Percentiles rank a stretch among this genome's conserved stretches.
Evolutionary conservation across 106 monocot genomes (phyloP).

Genomic region (Allium sativum): DNA sequence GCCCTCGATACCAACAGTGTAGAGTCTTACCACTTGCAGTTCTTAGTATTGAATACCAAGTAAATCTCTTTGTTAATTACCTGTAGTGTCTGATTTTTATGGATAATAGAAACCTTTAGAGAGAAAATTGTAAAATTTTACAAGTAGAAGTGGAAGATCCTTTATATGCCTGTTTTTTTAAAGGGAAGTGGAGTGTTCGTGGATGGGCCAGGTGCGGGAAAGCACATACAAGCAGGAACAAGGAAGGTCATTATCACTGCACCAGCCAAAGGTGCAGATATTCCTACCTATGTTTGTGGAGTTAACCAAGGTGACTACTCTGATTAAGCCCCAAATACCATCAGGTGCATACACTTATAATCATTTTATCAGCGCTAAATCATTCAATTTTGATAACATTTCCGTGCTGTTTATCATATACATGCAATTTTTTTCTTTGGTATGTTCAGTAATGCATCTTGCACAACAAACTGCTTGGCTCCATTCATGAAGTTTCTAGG

Average conservation of each 20-base stretch:
- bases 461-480: slow-evolving; percentile 97
- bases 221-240: slow-evolving; percentile 96
- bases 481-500: slow-evolving; percentile 94
- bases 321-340: slow-evolving; percentile 63
- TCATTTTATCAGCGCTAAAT: not conserved
- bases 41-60: too few relatives aligned
- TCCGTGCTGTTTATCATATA: not conserved
- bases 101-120: too few relatives aligned
- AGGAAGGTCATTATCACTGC: slow-evolving; percentile 98
- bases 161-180: not conserved
- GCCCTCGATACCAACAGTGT: too few relatives aligned
- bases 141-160: too few relatives aligned
- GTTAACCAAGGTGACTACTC: slow-evolving; percentile 89
- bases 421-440: not conserved
- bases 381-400: not conserved
- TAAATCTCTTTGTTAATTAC: too few relatives aligned
- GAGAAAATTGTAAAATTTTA: too few relatives aligned
- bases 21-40: too few relatives aligned
- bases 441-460: slow-evolving; percentile 84
- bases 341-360: slow-evolving; percentile 56
- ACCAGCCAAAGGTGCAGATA: slow-evolving; percentile 93
- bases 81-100: too few relatives aligned
- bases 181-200: slow-evolving; percentile 99
- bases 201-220: slow-evolving; percentile 93
- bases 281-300: slow-evolving; percentile 88